These are phyloP conservation scores for Paulownia fortunei DNA, from an alignment of 257 asterid genomes.

Conservation along the genomic window DNA sequence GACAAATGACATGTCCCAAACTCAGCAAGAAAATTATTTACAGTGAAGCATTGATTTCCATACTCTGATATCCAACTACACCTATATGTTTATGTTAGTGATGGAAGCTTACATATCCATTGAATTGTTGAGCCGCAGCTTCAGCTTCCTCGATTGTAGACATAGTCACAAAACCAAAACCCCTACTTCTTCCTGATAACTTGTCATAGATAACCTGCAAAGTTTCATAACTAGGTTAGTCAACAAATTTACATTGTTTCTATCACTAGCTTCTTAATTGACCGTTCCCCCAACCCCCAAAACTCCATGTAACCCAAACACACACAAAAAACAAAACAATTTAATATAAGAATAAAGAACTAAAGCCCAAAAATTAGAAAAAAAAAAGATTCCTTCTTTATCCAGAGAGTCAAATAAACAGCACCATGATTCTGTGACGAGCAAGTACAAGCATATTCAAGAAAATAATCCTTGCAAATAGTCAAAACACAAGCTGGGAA, in stretches of 20 bases:
- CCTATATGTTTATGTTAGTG: too few species aligned
- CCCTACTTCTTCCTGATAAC: constrained; percentile 85
- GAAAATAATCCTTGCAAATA: constrained; percentile 7
- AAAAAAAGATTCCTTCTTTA: neutral
- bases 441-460: neutral
- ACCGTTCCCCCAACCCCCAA: neutral
- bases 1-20: neutral
- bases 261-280: neutral
- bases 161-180: constrained; percentile 94
- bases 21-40: neutral
- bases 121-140: constrained; percentile 77
- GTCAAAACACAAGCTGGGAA: neutral
- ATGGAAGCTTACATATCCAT: constrained; percentile 77
- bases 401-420: neutral
- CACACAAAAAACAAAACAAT: neutral
- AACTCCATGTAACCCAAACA: neutral
- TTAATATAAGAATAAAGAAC: too few species aligned
- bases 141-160: constrained; percentile 67
- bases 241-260: neutral
- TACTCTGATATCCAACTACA: too few species aligned
- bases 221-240: constrained; percentile 2
- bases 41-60: neutral
- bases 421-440: neutral
- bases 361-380: neutral
- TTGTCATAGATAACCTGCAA: constrained; percentile 93